Evolutionary conservation across 371 early-diverging fungal genomes (phyloP).

Genomic region (Mortierella polycephala): DNA sequence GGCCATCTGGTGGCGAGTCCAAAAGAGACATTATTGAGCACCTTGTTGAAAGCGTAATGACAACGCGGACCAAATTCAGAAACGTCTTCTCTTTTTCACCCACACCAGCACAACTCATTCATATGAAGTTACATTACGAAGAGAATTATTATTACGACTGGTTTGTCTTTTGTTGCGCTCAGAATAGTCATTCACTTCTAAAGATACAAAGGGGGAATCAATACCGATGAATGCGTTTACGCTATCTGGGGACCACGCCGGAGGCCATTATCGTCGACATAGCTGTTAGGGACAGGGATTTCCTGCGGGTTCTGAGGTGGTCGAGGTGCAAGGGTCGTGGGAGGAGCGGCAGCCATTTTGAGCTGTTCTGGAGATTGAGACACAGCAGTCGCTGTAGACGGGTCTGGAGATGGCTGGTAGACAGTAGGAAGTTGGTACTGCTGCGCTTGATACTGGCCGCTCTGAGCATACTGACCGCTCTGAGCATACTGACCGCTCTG

Average conservation of each 20-base stretch:
- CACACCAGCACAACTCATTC: too few relatives aligned
- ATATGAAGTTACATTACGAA: too few relatives aligned
- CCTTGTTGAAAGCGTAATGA: too few relatives aligned
- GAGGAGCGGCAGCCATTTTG: neutral
- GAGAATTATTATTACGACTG: too few relatives aligned
- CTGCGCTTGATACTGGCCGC: neutral
- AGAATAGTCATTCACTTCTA: too few relatives aligned
- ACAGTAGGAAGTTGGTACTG: neutral
- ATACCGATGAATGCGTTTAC: neutral
- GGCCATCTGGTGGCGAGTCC: too few relatives aligned
- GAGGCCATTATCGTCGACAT: neutral
- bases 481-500: too few relatives aligned
- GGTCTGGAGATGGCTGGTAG: constrained; percentile 2
- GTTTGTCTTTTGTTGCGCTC: too few relatives aligned
- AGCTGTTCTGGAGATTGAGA: neutral
- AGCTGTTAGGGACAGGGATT: neutral
- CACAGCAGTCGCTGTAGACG: neutral
- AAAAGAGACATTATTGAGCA: too few relatives aligned
- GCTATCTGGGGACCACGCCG: constrained; percentile 11
- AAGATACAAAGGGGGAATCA: too few relatives aligned
- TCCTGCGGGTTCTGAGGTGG: constrained; percentile 20
- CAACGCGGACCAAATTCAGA: too few relatives aligned
- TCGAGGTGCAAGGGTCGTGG: neutral
- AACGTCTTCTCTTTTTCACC: too few relatives aligned
- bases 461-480: neutral